Evolutionary conservation across 129 eudicot species (phyloP), one percentile per base, ranked within the genome.

Genomic region (Rutidosis leptorrhynchoides): DNA sequence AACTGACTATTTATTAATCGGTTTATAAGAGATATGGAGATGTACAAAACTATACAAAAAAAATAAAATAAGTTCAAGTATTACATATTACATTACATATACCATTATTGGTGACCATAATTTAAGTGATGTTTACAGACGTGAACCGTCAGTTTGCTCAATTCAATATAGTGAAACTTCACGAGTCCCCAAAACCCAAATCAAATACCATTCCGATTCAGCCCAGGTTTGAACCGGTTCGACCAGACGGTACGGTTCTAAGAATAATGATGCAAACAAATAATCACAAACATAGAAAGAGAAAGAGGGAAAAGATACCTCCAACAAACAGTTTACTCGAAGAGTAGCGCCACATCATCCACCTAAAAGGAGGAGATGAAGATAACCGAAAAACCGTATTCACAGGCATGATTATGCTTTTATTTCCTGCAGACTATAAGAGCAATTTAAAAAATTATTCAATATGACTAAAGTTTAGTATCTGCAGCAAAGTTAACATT

Each of bases 281-380:
- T 21, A 37, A 23, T 12, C 37, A 57, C 25, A 65, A 48, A 14
- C 33, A 8, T 28, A 67, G 51, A 51, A 58, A 40, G 45, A 9
- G 45, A 37, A 40, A 40, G 74, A 30, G 29, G 42, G 37, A n/a
- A 72, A 9, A 62, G 33, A 49, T 58, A 85, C 96, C 92, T 80
- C 96, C 92, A 29, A 88, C 78, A 48, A 82, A 88, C 65, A 88
- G 62, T 27, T 82, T 83, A 72, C 71, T 69, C 52, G 79, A 83
- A 58, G 79, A 72, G 46, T 71, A 52, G 8, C 85, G 85, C 48
- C 66, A 58, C 6, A n/a, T 23, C 64, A 83, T 42, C 77, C 75
- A 70, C 60, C 83, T 76, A 16, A 49, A 51, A 35, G 52, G 57
- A 26, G 37, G 72, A 48, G 66, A 57, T 28, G 75, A 30, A 46